Evolutionary conservation across 306 rosid species (phyloP).

Genomic region (Leucaena leucocephala): DNA sequence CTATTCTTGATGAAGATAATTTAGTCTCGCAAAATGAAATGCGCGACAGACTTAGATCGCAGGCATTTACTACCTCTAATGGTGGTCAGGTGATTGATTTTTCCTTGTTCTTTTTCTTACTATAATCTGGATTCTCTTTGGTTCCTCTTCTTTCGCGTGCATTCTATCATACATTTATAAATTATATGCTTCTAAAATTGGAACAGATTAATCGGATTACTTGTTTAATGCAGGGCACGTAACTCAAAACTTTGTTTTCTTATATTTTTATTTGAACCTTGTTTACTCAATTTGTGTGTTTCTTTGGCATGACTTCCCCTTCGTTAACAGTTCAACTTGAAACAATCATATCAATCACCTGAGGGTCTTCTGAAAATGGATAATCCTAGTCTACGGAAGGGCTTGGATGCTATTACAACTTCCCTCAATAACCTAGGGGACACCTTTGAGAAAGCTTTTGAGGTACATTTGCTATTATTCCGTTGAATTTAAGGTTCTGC

Average conservation of each 20-base stretch:
- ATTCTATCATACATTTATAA: neutral
- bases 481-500: neutral
- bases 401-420: constrained; percentile 74
- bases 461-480: constrained; percentile 52
- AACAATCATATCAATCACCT: constrained; percentile 51
- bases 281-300: constrained; percentile 15
- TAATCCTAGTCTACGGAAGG: constrained; percentile 68
- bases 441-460: constrained; percentile 89
- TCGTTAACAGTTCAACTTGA: constrained; percentile 46
- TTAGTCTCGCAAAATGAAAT: constrained; percentile 31
- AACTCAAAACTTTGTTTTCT: neutral
- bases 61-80: constrained; percentile 38
- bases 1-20: constrained; percentile 78
- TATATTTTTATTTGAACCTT: neutral
- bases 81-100: constrained; percentile 56
- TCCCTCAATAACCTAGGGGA: constrained; percentile 96
- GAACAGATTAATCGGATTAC: neutral
- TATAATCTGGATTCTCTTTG: neutral
- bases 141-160: neutral
- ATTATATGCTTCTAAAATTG: neutral
- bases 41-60: constrained; percentile 43
- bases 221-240: neutral
- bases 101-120: neutral
- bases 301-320: constrained; percentile 27
- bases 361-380: constrained; percentile 55